phyloP scores from a whole-genome alignment of 805 yeast genomes.

The Ogataea allantospora region DNA sequence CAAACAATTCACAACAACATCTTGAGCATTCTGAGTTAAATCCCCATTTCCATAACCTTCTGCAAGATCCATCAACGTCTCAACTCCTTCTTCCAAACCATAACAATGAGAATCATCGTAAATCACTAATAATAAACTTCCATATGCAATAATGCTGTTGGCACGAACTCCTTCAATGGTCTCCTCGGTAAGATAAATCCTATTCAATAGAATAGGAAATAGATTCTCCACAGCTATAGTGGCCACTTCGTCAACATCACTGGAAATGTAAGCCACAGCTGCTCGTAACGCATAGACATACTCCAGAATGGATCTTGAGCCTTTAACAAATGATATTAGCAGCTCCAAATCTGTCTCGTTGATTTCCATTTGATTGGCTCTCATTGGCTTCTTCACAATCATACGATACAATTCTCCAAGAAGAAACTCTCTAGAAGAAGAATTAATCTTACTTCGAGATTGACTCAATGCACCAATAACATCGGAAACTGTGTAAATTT shows the following conservation, averaged over 20 bases:
- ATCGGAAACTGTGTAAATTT: constrained; percentile 40
- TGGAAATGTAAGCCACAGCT: constrained; percentile 41
- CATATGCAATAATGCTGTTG: constrained; percentile 26
- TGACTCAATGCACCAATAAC: constrained; percentile 42
- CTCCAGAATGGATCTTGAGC: constrained; percentile 32
- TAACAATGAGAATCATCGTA: constrained; percentile 49
- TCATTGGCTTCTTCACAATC: constrained; percentile 41
- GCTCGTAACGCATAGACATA: constrained; percentile 41
- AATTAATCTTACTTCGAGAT: constrained; percentile 44
- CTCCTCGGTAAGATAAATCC: constrained; percentile 16
- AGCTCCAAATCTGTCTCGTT: constrained; percentile 38
- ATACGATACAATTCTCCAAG: constrained; percentile 50
- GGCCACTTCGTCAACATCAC: constrained; percentile 52
- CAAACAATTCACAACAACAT: constrained; percentile 42
- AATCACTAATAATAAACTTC: constrained; percentile 39
- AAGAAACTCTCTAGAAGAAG: constrained; percentile 46
- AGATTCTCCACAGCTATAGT: constrained; percentile 29
- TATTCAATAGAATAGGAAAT: constrained; percentile 29
- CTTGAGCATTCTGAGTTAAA: constrained; percentile 36
- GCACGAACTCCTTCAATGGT: constrained; percentile 11
- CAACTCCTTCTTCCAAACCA: constrained; percentile 46
- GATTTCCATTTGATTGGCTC: constrained; percentile 24
- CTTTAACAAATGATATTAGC: constrained; percentile 35
- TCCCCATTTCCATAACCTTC: constrained; percentile 36
- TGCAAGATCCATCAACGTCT: constrained; percentile 43